These are phyloP conservation scores for Tilletia walkeri DNA, from an alignment of 1,284 basidiomycete genomes.

Conservation along the genomic window DNA sequence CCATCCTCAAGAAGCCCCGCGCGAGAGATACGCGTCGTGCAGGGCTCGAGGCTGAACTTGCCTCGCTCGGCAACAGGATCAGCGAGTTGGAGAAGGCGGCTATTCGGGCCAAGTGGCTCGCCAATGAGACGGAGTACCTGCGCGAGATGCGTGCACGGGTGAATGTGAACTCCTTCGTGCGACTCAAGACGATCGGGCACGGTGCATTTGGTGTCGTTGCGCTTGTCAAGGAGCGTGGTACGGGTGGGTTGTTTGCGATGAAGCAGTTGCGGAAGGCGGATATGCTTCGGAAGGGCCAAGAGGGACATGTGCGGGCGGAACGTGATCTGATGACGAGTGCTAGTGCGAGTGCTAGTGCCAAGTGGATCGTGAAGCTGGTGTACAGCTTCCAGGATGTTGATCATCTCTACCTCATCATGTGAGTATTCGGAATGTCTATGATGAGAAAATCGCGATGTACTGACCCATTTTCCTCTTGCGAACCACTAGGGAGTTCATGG, in stretches of 20 bases:
- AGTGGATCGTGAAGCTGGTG: conserved; percentile 86
- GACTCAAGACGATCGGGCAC: conserved; percentile 92
- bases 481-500: conserved; percentile 77
- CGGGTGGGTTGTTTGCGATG: conserved; percentile 86
- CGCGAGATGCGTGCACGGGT: conserved; percentile 78
- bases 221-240: conserved; percentile 77
- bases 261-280: conserved; percentile 94
- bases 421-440: not conserved
- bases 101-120: conserved; percentile 72
- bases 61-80: conserved; percentile 64
- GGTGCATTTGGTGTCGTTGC: conserved; percentile 98
- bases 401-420: conserved; percentile 77
- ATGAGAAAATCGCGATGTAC: no score
- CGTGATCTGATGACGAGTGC: conserved; percentile 80
- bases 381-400: conserved; percentile 71
- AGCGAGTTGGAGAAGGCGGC: conserved; percentile 69
- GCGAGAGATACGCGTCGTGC: conserved; percentile 78
- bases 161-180: conserved; percentile 78
- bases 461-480: conserved; percentile 30
- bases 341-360: conserved; percentile 40
- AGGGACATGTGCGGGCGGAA: conserved; percentile 89
- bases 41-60: conserved; percentile 84
- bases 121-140: conserved; percentile 84
- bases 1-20: conserved; percentile 67
- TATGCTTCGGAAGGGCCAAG: conserved; percentile 96